A percentile compares a stretch with the other conserved stretches of the same genome.
These are phyloP conservation scores for Colletotrichum paranaense DNA, from an alignment of 2,329 filamentous ascomycete genomes.

Conservation along the genomic window DNA sequence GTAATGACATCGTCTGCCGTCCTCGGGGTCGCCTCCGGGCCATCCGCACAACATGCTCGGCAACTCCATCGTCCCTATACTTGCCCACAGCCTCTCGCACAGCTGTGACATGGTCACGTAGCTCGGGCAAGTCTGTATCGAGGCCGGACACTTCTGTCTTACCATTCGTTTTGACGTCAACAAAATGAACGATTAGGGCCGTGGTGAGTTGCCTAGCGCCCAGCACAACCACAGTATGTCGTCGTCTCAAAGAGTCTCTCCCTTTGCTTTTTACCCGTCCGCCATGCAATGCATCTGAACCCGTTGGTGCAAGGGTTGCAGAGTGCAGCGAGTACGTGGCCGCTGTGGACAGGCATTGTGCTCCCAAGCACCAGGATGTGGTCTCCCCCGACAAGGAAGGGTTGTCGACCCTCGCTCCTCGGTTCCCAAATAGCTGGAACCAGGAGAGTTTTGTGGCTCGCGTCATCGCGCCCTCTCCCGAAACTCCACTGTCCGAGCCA, in stretches of 20 bases:
- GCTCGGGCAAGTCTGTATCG: background rate
- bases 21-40: constrained; percentile 13
- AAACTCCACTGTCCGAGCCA: constrained; percentile 32
- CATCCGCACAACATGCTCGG: constrained; percentile 5
- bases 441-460: constrained; percentile 37
- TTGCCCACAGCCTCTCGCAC: constrained; percentile 11
- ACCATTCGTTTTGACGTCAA: constrained; percentile 21
- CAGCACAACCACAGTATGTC: constrained; percentile 2
- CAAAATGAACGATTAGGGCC: background rate
- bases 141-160: background rate
- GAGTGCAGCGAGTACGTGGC: constrained; percentile 33
- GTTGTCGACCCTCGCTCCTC: constrained; percentile 28
- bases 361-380: constrained; percentile 29
- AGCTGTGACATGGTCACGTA: constrained; percentile 5
- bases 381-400: constrained; percentile 27
- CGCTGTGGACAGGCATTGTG: constrained; percentile 26
- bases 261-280: constrained; percentile 22
- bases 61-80: background rate
- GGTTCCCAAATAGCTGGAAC: constrained; percentile 36
- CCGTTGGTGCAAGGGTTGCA: constrained; percentile 27
- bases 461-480: constrained; percentile 36
- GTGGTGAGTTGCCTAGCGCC: background rate
- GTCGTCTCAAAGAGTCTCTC: constrained; percentile 30
- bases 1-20: constrained; percentile 4
- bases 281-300: constrained; percentile 22